Conservation (phyloP, 192 early-diverging fungal genomes). For the Allomyces javanicus region DNA sequence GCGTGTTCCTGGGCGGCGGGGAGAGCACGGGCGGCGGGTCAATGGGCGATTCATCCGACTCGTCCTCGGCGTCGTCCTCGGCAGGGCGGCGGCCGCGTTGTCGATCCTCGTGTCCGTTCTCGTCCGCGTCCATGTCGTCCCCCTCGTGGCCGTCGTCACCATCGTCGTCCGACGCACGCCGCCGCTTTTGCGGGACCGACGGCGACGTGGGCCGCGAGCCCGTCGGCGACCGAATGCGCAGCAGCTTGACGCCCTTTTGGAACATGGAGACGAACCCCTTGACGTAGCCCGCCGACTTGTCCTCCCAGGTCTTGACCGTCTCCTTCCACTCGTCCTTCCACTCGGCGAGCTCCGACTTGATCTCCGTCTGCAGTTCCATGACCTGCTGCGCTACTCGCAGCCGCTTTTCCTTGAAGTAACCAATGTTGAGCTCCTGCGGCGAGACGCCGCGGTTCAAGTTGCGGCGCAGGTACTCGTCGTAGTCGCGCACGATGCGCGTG, state of each 20-base stretch:
- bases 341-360: background rate
- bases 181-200: background rate
- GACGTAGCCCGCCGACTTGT: background rate
- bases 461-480: constrained; percentile 60
- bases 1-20: too few relatives aligned
- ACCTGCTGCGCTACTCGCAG: background rate
- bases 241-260: background rate
- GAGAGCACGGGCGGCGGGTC: too few relatives aligned
- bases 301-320: background rate
- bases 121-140: background rate
- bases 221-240: background rate
- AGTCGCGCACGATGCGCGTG: constrained; percentile 64
- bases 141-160: background rate
- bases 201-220: background rate
- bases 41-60: too few relatives aligned
- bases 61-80: too few relatives aligned
- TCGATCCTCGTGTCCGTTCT: too few relatives aligned
- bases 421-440: constrained; percentile 60
- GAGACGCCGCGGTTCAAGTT: constrained; percentile 69
- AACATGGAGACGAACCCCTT: background rate
- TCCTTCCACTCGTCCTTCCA: background rate
- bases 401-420: constrained; percentile 41
- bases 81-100: too few relatives aligned
- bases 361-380: background rate
- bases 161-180: background rate